Evolutionary conservation across 192 early-diverging fungal genomes (phyloP).

Genomic region (Podochytrium sp.): DNA sequence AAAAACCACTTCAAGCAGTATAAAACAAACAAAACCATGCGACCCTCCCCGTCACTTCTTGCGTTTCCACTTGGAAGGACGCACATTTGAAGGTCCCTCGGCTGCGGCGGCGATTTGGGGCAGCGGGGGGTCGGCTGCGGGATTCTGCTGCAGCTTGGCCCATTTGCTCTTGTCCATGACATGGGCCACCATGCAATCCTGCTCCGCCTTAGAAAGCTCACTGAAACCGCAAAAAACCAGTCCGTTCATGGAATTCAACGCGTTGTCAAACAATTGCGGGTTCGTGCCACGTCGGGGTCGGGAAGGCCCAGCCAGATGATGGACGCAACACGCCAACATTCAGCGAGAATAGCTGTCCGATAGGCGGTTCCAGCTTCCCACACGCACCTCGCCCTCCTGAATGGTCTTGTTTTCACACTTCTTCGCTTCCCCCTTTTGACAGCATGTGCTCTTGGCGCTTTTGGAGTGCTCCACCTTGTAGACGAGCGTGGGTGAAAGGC

Average conservation of each 20-base stretch:
- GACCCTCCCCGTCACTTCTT: no score
- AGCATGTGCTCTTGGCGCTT: neutral
- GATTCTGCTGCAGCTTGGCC: no score
- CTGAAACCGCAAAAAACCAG: constrained; percentile 21
- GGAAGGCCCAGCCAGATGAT: constrained; percentile 15
- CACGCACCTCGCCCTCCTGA: neutral
- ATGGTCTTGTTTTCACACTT: neutral
- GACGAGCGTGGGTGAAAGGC: no score
- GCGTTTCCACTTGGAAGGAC: no score
- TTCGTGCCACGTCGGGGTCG: neutral
- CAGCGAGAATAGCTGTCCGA: no score
- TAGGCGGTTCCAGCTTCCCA: no score
- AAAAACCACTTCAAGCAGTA: no score
- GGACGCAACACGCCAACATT: constrained; percentile 14
- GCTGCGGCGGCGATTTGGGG: no score
- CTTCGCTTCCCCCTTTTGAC: neutral
- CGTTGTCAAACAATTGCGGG: neutral
- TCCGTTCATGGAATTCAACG: constrained; percentile 5
- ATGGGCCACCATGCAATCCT: constrained; percentile 1
- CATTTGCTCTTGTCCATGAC: constrained; percentile 6
- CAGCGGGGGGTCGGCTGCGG: no score
- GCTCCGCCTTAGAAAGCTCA: neutral
- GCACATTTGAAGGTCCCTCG: no score
- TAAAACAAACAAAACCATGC: no score
- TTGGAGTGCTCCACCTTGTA: constrained; percentile 5